These are phyloP conservation scores for Primulina eburnea DNA, from an alignment of 257 asterid genomes.

Conservation along the genomic window DNA sequence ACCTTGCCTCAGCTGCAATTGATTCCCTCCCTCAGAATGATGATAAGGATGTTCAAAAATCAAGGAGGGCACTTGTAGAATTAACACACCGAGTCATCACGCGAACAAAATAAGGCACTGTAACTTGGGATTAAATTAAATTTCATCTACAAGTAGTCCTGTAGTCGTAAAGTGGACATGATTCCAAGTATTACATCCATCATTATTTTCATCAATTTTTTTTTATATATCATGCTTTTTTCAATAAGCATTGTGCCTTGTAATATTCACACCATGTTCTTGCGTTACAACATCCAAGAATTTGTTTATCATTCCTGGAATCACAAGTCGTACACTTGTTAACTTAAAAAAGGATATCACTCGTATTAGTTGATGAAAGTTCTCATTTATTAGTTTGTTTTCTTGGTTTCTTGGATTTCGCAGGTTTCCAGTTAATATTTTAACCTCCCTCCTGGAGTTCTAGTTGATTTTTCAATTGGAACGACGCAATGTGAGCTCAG, in stretches of 20 bases:
- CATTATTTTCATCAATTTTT: background rate
- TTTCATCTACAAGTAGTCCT: background rate
- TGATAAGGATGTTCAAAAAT: conserved; percentile 65
- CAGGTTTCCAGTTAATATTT: background rate
- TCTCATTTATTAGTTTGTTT: background rate
- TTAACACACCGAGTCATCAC: conserved; percentile 75
- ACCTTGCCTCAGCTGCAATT: conserved; percentile 78
- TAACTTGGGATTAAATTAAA: conserved; percentile 14
- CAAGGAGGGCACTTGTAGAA: conserved; percentile 85
- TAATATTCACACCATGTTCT: background rate
- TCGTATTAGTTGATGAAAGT: background rate
- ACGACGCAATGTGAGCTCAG: background rate
- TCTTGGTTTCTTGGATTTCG: background rate
- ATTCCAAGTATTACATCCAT: conserved; percentile 9
- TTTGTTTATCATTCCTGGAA: background rate
- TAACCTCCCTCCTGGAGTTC: background rate
- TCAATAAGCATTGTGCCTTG: background rate
- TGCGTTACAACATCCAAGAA: background rate
- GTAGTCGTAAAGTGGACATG: conserved; percentile 6
- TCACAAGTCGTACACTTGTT: background rate
- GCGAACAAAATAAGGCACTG: conserved; percentile 54
- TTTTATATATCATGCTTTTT: background rate
- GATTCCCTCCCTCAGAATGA: conserved; percentile 65
- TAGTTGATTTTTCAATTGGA: background rate
- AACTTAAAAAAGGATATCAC: background rate